Conservation (phyloP, 2,329 filamentous ascomycete species). For the Cordyceps cateniannulata region DNA sequence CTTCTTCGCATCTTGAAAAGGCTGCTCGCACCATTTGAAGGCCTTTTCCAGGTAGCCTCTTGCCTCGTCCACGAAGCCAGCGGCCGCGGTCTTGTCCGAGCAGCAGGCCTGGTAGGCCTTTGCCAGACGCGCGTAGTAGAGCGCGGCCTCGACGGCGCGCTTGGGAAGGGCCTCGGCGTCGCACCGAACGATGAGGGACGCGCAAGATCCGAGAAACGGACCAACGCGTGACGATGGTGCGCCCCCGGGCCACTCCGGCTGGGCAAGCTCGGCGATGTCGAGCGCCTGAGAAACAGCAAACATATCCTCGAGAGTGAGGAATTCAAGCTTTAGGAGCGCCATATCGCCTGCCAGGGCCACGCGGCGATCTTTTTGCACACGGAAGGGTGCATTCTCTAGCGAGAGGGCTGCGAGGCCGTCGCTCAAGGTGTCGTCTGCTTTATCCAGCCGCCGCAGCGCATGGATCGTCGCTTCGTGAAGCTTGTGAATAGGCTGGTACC, state of each 20-base stretch:
- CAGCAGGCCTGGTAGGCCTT: background rate
- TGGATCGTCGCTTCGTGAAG: constrained; percentile 27
- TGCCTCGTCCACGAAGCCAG: constrained; percentile 6
- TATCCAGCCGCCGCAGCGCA: background rate
- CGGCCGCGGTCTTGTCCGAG: background rate
- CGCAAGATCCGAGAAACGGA: background rate
- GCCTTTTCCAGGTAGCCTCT: constrained; percentile 7
- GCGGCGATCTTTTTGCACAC: constrained; percentile 8
- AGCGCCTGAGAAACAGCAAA: background rate
- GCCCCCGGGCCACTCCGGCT: constrained; percentile 4
- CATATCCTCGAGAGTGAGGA: constrained; percentile 1
- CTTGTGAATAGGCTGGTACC: constrained; percentile 8
- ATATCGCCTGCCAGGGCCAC: constrained; percentile 6
- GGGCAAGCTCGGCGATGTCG: background rate
- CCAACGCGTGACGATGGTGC: background rate
- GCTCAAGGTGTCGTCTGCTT: background rate
- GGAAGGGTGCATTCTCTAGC: background rate
- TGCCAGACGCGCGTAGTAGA: constrained; percentile 2
- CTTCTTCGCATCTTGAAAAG: constrained; percentile 11
- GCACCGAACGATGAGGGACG: background rate
- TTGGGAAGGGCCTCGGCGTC: background rate
- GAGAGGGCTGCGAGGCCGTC: background rate
- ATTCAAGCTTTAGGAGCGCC: constrained; percentile 6
- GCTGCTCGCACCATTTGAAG: constrained; percentile 7
- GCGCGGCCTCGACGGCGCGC: background rate